These are phyloP conservation scores for Cytospora mali DNA, from an alignment of 2,329 filamentous ascomycete species.

Conservation along the genomic window DNA sequence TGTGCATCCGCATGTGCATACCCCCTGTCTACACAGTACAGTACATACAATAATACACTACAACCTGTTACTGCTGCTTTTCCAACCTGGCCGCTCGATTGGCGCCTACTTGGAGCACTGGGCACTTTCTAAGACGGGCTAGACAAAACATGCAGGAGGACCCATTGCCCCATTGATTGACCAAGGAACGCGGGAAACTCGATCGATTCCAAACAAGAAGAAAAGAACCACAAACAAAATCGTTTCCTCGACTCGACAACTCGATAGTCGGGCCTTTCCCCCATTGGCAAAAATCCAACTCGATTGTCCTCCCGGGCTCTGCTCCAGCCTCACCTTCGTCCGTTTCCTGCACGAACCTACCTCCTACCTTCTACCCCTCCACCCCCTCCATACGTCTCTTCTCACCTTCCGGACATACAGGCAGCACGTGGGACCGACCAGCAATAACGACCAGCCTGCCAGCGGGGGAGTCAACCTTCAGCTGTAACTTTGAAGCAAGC, in stretches of 20 bases:
- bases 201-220: conserved; percentile 28
- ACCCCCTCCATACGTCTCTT: neutral
- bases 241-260: conserved; percentile 11
- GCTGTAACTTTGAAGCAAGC: neutral
- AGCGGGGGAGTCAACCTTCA: neutral
- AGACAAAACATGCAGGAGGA: conserved; percentile 22
- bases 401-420: no score
- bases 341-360: neutral
- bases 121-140: conserved; percentile 21
- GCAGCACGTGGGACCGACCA: neutral
- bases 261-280: neutral
- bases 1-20: neutral
- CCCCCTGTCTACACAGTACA: neutral
- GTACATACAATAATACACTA: neutral
- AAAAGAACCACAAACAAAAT: conserved; percentile 8
- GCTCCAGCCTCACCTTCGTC: neutral
- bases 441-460: neutral
- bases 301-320: neutral
- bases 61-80: neutral
- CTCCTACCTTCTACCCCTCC: neutral
- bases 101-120: conserved; percentile 17
- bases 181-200: conserved; percentile 29
- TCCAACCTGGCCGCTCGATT: neutral
- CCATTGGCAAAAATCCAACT: neutral
- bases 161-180: conserved; percentile 20